Conservation (phyloP, 768 basidiomycete genomes). For the Tulasnella sp. region DNA sequence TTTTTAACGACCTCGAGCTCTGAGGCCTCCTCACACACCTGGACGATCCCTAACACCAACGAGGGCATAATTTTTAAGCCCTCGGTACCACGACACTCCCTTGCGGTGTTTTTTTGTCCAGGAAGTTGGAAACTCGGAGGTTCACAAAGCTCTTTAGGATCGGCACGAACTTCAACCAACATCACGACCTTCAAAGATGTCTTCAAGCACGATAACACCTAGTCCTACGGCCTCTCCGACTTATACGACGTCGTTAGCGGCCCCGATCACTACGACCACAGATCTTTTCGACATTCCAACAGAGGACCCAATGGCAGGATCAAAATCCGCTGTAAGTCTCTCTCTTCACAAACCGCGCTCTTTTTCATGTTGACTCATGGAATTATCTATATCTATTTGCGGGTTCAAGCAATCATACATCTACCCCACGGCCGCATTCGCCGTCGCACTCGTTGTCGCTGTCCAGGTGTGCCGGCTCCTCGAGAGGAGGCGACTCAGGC, state of each 20-base stretch:
- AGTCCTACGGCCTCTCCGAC: not conserved
- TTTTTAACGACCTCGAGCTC: not conserved
- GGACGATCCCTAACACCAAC: not conserved
- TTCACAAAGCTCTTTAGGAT: not conserved
- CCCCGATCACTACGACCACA: not conserved
- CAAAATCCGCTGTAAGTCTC: not conserved
- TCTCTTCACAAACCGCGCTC: not conserved
- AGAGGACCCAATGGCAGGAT: not conserved
- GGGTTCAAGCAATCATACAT: not conserved
- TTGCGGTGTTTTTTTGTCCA: not conserved
- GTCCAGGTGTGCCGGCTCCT: not conserved
- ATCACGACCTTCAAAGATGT: not conserved
- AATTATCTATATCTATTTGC: not conserved
- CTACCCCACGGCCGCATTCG: not conserved
- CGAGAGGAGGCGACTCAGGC: not conserved
- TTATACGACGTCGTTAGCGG: not conserved
- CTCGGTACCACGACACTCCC: not conserved
- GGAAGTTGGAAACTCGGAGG: not conserved
- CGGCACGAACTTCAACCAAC: conserved; percentile 2
- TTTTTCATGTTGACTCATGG: not conserved
- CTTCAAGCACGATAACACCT: not conserved
- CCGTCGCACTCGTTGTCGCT: not conserved
- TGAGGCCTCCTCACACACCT: not conserved
- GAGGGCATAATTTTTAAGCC: not conserved
- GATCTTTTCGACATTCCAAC: not conserved